phyloP scores from a whole-genome alignment of 306 rosid genomes.

The Canavalia gladiata region DNA sequence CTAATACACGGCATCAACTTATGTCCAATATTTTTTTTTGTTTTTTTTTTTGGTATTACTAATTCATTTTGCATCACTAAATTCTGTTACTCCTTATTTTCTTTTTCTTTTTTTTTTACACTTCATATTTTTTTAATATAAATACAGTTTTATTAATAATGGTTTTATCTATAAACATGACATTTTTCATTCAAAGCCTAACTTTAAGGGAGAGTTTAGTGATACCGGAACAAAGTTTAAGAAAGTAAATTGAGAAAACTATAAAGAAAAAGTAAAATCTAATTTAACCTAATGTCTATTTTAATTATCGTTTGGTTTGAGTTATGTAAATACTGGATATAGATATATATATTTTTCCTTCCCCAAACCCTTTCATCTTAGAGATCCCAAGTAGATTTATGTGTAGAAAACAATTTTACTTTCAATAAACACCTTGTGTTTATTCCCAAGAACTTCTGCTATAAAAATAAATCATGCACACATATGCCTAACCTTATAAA shows the following conservation, averaged over 20 bases:
- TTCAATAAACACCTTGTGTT: background rate
- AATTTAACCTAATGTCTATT: background rate
- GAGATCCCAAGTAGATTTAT: background rate
- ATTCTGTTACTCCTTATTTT: too few relatives aligned
- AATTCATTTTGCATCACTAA: too few relatives aligned
- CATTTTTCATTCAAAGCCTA: background rate
- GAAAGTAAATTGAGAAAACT: background rate
- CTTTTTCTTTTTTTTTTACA: too few relatives aligned
- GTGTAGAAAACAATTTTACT: background rate
- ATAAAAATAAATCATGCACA: too few relatives aligned
- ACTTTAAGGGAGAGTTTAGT: background rate
- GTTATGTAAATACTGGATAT: background rate
- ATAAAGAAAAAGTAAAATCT: background rate
- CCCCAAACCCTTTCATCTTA: background rate
- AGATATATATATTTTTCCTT: background rate
- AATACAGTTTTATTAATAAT: background rate
- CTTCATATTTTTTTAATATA: background rate
- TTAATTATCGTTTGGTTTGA: background rate
- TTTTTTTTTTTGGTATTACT: too few relatives aligned
- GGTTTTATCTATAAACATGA: background rate
- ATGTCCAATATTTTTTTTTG: too few relatives aligned
- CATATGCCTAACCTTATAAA: too few relatives aligned
- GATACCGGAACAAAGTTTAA: background rate
- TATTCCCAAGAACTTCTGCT: too few relatives aligned
- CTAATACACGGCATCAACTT: too few relatives aligned